phyloP scores from a whole-genome alignment of 129 eudicot species.

The Helianthus tuberosus region DNA sequence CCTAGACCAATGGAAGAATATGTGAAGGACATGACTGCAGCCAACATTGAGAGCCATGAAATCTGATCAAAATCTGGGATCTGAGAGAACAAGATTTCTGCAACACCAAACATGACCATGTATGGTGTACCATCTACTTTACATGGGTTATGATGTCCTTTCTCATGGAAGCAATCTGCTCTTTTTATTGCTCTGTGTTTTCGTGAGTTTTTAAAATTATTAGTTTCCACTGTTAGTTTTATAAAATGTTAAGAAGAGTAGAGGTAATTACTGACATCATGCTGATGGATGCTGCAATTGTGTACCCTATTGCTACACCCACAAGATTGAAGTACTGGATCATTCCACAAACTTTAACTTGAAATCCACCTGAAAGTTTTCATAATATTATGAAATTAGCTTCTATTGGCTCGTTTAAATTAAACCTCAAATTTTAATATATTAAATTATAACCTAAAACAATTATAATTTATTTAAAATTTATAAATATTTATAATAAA shows the following conservation, averaged over 20 bases:
- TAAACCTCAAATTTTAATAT: too few relatives aligned
- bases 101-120: conserved; percentile 84
- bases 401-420: not conserved
- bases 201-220: not conserved
- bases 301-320: conserved; percentile 96
- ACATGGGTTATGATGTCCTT: conserved; percentile 60
- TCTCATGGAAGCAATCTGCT: conserved; percentile 80
- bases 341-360: conserved; percentile 82
- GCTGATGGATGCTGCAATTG: conserved; percentile 96
- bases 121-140: conserved; percentile 71
- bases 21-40: conserved; percentile 97
- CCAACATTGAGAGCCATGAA: conserved; percentile 92
- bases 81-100: conserved; percentile 80
- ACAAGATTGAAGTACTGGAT: conserved; percentile 90
- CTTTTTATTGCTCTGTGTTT: conserved; percentile 88
- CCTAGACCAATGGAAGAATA: conserved; percentile 94
- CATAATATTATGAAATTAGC: not conserved
- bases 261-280: conserved; percentile 54
- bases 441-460: too few relatives aligned
- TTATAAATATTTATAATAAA: too few relatives aligned
- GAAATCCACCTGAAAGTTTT: conserved; percentile 69
- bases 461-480: too few relatives aligned
- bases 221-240: not conserved
- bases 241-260: not conserved
- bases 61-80: conserved; percentile 99